phyloP scores from a whole-genome alignment of 78 protist species.

The Blattamonas nauphoetae region DNA sequence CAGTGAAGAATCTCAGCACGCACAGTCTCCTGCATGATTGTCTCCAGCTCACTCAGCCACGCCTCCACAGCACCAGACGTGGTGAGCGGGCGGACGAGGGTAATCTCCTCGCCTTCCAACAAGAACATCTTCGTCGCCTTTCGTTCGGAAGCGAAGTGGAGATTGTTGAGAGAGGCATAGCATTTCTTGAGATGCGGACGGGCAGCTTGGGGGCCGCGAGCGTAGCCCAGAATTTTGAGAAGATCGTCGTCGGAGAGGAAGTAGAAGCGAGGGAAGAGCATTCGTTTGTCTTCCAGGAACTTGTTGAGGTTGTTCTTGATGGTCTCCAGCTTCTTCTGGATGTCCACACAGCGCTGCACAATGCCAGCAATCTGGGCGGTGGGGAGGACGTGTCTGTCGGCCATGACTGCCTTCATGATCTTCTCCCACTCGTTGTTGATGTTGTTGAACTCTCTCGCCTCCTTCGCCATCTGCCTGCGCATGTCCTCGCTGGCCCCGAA shows the following conservation, averaged over 20 bases:
- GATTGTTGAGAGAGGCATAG: constrained; percentile 28
- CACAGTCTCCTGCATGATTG: constrained; percentile 22
- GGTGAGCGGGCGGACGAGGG: neutral
- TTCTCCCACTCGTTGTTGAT: constrained; percentile 38
- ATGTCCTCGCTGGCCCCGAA: constrained; percentile 65
- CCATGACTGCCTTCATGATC: neutral
- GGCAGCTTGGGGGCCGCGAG: constrained; percentile 44
- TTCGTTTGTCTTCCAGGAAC: constrained; percentile 30
- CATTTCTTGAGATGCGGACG: constrained; percentile 62
- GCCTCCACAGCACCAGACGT: constrained; percentile 34
- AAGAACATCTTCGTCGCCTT: neutral
- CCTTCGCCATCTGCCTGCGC: constrained; percentile 57
- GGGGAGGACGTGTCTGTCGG: neutral
- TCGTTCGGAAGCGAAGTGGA: neutral
- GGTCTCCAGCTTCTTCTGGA: constrained; percentile 10
- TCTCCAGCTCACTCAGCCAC: constrained; percentile 54
- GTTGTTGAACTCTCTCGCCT: constrained; percentile 30
- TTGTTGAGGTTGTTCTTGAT: neutral
- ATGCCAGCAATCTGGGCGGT: neutral
- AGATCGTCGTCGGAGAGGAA: constrained; percentile 38
- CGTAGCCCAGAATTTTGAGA: constrained; percentile 28
- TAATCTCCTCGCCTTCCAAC: neutral
- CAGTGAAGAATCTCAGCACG: neutral
- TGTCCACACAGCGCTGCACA: neutral
- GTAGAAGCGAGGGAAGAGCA: constrained; percentile 25